phyloP scores from a whole-genome alignment of 768 basidiomycete genomes.

The Suillus bovinus region DNA sequence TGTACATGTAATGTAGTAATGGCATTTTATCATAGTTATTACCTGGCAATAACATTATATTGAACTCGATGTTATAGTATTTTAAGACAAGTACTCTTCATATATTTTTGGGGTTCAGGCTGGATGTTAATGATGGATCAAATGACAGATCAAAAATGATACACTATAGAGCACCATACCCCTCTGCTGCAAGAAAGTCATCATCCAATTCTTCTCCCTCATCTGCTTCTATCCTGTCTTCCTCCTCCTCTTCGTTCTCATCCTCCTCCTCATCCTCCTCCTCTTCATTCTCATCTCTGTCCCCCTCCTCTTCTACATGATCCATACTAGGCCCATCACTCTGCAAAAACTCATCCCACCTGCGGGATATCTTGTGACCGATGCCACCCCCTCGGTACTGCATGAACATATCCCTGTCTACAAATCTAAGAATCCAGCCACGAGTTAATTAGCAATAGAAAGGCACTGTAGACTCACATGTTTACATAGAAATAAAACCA shows the following conservation, averaged over 20 bases:
- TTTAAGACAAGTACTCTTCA: too few relatives aligned
- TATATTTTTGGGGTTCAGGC: too few relatives aligned
- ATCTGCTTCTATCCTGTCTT: background rate
- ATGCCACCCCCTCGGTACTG: constrained; percentile 30
- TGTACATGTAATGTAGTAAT: too few relatives aligned
- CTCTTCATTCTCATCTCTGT: background rate
- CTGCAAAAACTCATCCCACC: constrained; percentile 7
- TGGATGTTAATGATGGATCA: too few relatives aligned
- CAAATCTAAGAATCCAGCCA: constrained; percentile 36
- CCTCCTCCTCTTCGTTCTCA: background rate
- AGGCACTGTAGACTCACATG: constrained; percentile 27
- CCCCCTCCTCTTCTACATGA: background rate
- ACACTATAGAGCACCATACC: constrained; percentile 9
- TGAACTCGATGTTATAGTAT: too few relatives aligned
- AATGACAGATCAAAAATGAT: too few relatives aligned
- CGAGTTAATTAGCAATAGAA: constrained; percentile 1
- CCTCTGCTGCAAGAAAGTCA: background rate
- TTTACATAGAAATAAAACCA: constrained; percentile 33
- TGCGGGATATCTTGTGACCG: constrained; percentile 24
- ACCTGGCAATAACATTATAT: too few relatives aligned
- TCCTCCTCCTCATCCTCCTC: background rate
- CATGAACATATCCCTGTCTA: constrained; percentile 36
- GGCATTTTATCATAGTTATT: too few relatives aligned
- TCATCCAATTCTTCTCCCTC: too few relatives aligned
- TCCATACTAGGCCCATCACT: background rate